These are phyloP conservation scores for Lachnellula subtilissima DNA, from an alignment of 2,329 filamentous ascomycete species.

Conservation along the genomic window DNA sequence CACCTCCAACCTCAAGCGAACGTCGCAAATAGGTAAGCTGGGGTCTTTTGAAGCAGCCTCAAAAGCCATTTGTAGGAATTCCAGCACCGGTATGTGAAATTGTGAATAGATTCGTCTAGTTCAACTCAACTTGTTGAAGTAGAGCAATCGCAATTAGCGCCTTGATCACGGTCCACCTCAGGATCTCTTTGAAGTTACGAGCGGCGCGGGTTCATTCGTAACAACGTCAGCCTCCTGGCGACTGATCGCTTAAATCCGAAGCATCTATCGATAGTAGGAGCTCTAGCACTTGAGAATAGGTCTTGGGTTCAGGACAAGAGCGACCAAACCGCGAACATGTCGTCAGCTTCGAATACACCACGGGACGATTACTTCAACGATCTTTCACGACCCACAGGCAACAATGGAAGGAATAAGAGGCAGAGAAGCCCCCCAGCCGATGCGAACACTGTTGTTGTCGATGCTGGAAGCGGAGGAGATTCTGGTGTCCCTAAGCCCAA, in stretches of 20 bases:
- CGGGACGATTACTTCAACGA: constrained; percentile 53
- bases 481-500: constrained; percentile 74
- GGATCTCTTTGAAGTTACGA: neutral
- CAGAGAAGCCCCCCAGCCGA: constrained; percentile 30
- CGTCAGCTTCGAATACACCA: constrained; percentile 29
- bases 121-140: neutral
- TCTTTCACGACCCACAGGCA: constrained; percentile 38
- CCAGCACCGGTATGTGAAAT: neutral
- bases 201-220: neutral
- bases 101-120: neutral
- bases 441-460: constrained; percentile 31
- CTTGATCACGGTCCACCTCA: neutral
- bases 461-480: constrained; percentile 41
- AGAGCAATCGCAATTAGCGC: neutral
- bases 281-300: neutral
- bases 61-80: too few species aligned
- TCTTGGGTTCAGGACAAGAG: neutral
- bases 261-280: neutral
- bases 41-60: too few species aligned
- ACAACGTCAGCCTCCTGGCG: neutral
- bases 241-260: neutral
- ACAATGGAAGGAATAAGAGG: constrained; percentile 27
- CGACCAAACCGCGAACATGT: constrained; percentile 22
- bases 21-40: too few species aligned
- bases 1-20: too few species aligned